Percentiles rank a stretch among this genome's conserved stretches.
These are phyloP conservation scores for Trichophyton rubrum DNA, from an alignment of 2,329 filamentous ascomycete genomes.

Conservation along the genomic window DNA sequence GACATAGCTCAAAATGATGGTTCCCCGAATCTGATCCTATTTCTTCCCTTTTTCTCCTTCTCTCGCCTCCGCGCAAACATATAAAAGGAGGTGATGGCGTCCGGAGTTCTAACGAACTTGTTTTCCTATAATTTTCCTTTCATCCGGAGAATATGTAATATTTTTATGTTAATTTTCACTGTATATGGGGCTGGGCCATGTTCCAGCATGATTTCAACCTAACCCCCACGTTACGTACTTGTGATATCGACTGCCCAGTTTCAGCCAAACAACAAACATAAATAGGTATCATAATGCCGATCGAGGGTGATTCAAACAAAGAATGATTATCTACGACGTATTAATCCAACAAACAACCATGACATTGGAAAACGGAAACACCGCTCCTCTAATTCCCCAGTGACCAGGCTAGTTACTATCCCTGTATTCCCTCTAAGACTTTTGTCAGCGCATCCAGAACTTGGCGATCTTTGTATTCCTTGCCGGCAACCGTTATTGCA, in stretches of 20 bases:
- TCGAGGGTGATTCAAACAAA: background rate
- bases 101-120: background rate
- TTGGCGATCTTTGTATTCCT: conserved; percentile 27
- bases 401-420: background rate
- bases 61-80: background rate
- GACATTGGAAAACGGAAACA: background rate
- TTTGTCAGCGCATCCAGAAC: conserved; percentile 41
- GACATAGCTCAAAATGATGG: background rate
- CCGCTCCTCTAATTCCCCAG: background rate
- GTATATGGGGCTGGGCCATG: too few relatives aligned
- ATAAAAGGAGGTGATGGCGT: background rate
- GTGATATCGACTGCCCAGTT: background rate
- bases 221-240: background rate
- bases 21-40: background rate
- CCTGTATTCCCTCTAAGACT: conserved; percentile 38
- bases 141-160: background rate
- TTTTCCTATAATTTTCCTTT: background rate
- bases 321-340: background rate
- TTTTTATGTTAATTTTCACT: background rate
- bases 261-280: background rate
- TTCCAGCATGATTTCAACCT: background rate
- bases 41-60: background rate
- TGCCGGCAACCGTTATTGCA: conserved; percentile 28
- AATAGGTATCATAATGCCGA: background rate
- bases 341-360: background rate